Conservation (phyloP, 1,139 yeast genomes). For the Lizanozyma gosingica region DNA sequence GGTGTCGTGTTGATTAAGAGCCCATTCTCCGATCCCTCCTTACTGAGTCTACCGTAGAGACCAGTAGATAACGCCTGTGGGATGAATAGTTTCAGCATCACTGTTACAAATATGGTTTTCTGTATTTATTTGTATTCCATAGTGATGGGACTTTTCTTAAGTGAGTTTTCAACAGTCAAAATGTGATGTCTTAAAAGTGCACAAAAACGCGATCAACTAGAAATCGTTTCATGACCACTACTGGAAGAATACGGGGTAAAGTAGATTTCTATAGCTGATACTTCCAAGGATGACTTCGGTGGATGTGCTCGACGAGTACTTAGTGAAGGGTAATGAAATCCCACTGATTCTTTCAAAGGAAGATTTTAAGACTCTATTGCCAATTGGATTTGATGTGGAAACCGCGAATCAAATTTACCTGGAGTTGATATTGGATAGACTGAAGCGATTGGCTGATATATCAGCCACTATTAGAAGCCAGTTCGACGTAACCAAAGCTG, state of each 20-base stretch:
- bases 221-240: too few species aligned
- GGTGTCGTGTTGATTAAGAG: constrained; percentile 61
- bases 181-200: too few species aligned
- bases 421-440: background rate
- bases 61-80: constrained; percentile 78
- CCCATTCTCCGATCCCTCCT: constrained; percentile 53
- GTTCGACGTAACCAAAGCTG: background rate
- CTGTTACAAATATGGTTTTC: too few species aligned
- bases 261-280: too few species aligned
- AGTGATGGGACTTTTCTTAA: background rate
- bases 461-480: background rate
- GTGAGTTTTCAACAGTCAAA: too few species aligned
- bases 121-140: background rate
- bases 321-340: background rate
- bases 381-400: background rate
- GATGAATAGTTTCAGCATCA: background rate
- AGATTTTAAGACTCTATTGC: background rate
- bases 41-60: constrained; percentile 53
- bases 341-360: background rate
- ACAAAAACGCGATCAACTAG: background rate
- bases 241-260: too few species aligned
- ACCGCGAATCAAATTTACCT: background rate
- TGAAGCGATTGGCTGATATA: too few species aligned
- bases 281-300: background rate
- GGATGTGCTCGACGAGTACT: background rate